These are phyloP conservation scores for Cytospora leucostoma DNA, from an alignment of 2,329 filamentous ascomycete genomes.

Conservation along the genomic window DNA sequence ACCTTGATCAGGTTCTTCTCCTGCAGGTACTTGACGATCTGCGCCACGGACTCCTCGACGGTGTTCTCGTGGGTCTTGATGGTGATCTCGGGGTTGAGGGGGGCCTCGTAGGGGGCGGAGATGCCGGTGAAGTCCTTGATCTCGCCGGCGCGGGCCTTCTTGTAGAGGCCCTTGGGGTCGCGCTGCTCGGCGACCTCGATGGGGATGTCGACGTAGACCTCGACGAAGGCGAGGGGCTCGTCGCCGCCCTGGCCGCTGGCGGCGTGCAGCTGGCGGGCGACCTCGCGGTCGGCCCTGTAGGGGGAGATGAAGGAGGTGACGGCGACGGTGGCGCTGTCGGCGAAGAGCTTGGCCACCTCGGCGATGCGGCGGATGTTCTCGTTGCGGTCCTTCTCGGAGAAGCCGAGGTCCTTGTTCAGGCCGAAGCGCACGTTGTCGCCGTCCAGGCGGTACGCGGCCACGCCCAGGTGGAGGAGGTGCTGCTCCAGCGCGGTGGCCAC, in stretches of 20 bases:
- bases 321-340: conserved; percentile 82
- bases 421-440: conserved; percentile 99
- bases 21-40: conserved; percentile 80
- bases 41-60: conserved; percentile 83
- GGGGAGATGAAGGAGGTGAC: conserved; percentile 97
- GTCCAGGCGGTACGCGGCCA: conserved; percentile 89
- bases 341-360: conserved; percentile 96
- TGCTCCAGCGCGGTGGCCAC: conserved; percentile 96
- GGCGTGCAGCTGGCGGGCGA: conserved; percentile 79
- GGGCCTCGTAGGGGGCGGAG: conserved; percentile 91
- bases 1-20: conserved; percentile 60
- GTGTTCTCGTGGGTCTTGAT: conserved; percentile 80
- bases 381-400: conserved; percentile 88
- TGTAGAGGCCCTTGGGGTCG: conserved; percentile 96
- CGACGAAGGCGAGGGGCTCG: conserved; percentile 81
- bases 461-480: conserved; percentile 83
- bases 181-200: conserved; percentile 91
- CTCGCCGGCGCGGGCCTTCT: conserved; percentile 89
- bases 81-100: conserved; percentile 80
- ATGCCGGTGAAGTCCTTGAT: conserved; percentile 98
- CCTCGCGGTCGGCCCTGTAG: conserved; percentile 81
- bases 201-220: conserved; percentile 90
- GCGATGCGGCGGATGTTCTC: conserved; percentile 98
- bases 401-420: conserved; percentile 95
- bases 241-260: conserved; percentile 57